A percentile compares a stretch with the other conserved stretches of the same genome.
Conservation (phyloP, 768 basidiomycete genomes). For the Cyclocybe aegerita region DNA sequence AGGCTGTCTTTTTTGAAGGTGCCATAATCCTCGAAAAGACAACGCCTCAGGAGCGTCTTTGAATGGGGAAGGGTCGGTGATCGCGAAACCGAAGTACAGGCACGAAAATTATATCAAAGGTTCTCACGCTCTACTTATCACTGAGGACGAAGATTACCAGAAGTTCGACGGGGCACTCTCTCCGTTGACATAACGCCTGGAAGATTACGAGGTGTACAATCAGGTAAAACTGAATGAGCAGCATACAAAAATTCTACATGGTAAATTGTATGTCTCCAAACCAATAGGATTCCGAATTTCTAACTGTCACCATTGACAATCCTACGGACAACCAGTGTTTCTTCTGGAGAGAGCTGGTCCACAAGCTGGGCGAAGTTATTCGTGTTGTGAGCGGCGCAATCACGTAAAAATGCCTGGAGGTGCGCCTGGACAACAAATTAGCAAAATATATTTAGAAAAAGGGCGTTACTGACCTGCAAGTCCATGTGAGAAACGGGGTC, state of each 20-base stretch:
- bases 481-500: constrained; percentile 90
- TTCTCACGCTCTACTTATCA: no score
- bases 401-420: constrained; percentile 66
- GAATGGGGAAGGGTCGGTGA: no score
- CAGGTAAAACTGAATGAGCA: not conserved
- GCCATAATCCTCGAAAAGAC: constrained; percentile 31
- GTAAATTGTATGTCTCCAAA: not conserved
- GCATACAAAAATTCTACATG: constrained; percentile 6
- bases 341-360: constrained; percentile 69
- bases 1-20: constrained; percentile 34
- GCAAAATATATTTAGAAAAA: not conserved
- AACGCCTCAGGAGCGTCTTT: no score
- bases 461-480: constrained; percentile 47
- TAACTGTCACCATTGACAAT: constrained; percentile 29
- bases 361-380: constrained; percentile 62
- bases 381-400: constrained; percentile 63
- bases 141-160: no score
- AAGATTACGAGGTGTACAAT: not conserved
- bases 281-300: not conserved
- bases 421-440: constrained; percentile 47
- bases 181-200: no score
- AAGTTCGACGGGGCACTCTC: no score
- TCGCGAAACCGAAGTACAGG: no score
- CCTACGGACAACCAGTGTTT: constrained; percentile 62
- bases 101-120: no score